A percentile compares a stretch with the other conserved stretches of the same genome.
Evolutionary conservation across 2,329 filamentous ascomycete species (phyloP).

Genomic region (Knoxdaviesia proteae): DNA sequence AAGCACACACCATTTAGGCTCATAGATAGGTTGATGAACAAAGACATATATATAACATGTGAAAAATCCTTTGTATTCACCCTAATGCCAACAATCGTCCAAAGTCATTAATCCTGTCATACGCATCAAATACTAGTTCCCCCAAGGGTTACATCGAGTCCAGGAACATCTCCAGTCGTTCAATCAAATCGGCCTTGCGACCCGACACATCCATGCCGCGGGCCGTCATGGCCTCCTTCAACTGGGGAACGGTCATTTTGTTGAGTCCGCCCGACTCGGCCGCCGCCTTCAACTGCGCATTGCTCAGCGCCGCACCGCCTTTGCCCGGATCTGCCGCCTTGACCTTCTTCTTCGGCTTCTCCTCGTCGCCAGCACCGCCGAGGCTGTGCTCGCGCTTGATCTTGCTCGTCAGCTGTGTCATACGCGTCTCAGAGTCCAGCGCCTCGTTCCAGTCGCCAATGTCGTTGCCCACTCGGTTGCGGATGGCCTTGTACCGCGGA

Average conservation of each 20-base stretch:
- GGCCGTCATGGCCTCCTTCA: slow-evolving; percentile 25
- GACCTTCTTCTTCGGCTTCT: slow-evolving; percentile 24
- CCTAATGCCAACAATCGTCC: too few species aligned
- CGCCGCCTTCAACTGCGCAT: slow-evolving; percentile 23
- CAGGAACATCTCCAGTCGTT: slow-evolving; percentile 34
- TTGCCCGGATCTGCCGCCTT: slow-evolving; percentile 10
- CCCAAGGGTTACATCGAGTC: slow-evolving; percentile 18
- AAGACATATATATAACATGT: too few species aligned
- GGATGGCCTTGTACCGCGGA: slow-evolving; percentile 70
- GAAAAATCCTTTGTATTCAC: too few species aligned
- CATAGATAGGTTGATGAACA: too few species aligned
- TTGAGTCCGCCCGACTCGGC: slow-evolving; percentile 23
- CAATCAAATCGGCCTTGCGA: slow-evolving; percentile 31
- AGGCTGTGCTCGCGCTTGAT: slow-evolving; percentile 28
- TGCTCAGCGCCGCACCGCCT: slow-evolving; percentile 14
- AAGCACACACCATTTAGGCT: too few species aligned
- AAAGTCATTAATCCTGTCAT: too few species aligned
- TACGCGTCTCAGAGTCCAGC: slow-evolving; percentile 34
- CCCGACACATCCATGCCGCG: slow-evolving; percentile 28
- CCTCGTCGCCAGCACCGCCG: slow-evolving; percentile 9
- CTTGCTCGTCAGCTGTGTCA: slow-evolving; percentile 16
- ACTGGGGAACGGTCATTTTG: slow-evolving; percentile 32
- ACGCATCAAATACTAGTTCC: too few species aligned
- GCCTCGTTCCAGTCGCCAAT: slow-evolving; percentile 56
- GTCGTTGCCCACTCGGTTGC: slow-evolving; percentile 67